These are phyloP conservation scores for Tricholoma bakamatsutake DNA, from an alignment of 768 basidiomycete species.

Conservation along the genomic window DNA sequence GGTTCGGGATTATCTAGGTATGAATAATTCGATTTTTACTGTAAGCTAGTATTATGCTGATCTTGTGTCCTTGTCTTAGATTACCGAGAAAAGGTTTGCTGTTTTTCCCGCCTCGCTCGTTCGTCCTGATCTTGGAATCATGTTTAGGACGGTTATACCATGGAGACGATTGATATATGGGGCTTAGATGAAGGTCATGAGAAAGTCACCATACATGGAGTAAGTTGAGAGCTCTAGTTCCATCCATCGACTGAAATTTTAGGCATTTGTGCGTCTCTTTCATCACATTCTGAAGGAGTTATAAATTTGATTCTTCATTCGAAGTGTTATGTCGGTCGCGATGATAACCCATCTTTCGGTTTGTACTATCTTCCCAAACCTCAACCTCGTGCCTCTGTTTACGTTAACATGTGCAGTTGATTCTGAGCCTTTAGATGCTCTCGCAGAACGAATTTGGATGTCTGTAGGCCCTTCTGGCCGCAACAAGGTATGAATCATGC, in stretches of 20 bases:
- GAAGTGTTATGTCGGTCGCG: slow-evolving; percentile 83
- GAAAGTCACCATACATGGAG: slow-evolving; percentile 50
- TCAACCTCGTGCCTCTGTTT: not conserved
- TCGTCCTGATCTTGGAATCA: not conserved
- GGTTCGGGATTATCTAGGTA: slow-evolving; percentile 82
- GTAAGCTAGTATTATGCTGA: not conserved
- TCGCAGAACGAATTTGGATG: slow-evolving; percentile 66
- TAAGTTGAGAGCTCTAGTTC: slow-evolving; percentile 18
- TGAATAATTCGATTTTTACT: slow-evolving; percentile 7
- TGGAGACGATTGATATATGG: slow-evolving; percentile 73
- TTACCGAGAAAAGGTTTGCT: slow-evolving; percentile 73
- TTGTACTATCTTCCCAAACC: slow-evolving; percentile 13
- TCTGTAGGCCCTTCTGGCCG: slow-evolving; percentile 83
- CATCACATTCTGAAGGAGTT: not conserved
- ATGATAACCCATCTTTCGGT: slow-evolving; percentile 90
- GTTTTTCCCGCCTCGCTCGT: not conserved
- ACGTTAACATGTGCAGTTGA: slow-evolving; percentile 51
- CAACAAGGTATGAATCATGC: slow-evolving; percentile 62
- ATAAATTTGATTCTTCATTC: not conserved
- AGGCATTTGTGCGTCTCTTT: slow-evolving; percentile 46
- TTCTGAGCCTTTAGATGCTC: slow-evolving; percentile 65
- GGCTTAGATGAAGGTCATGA: slow-evolving; percentile 48
- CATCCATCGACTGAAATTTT: slow-evolving; percentile 5
- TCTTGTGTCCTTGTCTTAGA: slow-evolving; percentile 37
- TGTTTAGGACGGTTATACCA: slow-evolving; percentile 84